These are phyloP conservation scores for Aciculosporium take DNA, from an alignment of 2,329 filamentous ascomycete species.

Conservation along the genomic window DNA sequence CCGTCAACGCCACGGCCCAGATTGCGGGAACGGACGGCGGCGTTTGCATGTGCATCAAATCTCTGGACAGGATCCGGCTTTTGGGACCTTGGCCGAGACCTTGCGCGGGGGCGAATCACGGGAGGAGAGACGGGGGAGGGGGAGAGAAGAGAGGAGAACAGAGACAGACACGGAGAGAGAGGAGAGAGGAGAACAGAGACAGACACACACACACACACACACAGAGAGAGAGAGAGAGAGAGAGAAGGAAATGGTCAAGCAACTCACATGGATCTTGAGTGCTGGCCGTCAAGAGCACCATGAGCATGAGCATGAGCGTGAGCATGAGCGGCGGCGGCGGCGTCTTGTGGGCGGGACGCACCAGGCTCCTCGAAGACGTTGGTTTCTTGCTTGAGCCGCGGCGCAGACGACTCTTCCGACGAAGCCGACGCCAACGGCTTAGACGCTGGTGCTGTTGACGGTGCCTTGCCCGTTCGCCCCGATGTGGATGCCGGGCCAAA, in stretches of 20 bases:
- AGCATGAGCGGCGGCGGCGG: no score
- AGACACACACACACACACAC: no score
- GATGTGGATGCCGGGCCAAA: background rate
- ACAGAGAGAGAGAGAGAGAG: background rate
- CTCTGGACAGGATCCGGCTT: no score
- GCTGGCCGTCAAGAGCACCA: background rate
- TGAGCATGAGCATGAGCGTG: no score
- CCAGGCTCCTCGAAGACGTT: background rate
- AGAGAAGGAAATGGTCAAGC: background rate
- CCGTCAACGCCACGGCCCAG: background rate
- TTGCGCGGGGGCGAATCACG: no score
- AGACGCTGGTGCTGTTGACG: background rate
- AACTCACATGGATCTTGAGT: slow-evolving; percentile 5
- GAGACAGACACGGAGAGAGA: background rate
- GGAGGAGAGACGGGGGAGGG: background rate
- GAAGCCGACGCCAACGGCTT: background rate
- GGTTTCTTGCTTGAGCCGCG: slow-evolving; percentile 1
- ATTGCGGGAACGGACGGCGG: no score
- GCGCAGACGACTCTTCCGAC: slow-evolving; percentile 1
- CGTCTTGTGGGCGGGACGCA: background rate
- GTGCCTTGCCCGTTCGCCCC: background rate
- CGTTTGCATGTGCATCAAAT: no score
- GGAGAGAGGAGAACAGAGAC: background rate
- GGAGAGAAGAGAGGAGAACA: background rate
- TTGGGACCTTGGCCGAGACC: no score